Percentiles rank a stretch among this genome's conserved stretches.
Evolutionary conservation across 2,329 filamentous ascomycete species (phyloP).

Genomic region (Sporothrix euskadiensis): DNA sequence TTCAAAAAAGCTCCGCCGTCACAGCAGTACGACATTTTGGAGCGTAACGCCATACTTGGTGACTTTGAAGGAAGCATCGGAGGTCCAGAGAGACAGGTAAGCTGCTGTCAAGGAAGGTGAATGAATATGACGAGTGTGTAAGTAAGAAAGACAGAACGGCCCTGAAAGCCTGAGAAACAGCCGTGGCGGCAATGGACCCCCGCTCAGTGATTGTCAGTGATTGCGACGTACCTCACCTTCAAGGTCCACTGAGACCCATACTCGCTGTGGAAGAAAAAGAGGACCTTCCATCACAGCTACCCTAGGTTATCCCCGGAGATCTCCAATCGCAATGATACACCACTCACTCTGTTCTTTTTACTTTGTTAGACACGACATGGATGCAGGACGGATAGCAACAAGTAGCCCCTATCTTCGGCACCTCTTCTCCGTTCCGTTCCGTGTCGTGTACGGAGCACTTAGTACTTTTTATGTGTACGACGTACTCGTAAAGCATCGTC

Average conservation of each 20-base stretch:
- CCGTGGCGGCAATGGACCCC: background rate
- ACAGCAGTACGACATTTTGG: background rate
- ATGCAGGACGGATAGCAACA: background rate
- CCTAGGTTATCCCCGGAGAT: background rate
- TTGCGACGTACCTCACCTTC: background rate
- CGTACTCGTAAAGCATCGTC: background rate
- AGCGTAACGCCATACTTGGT: background rate
- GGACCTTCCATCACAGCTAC: background rate
- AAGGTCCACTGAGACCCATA: no score
- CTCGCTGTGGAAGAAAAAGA: background rate
- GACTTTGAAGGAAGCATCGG: background rate
- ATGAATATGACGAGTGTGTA: background rate
- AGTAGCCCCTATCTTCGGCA: background rate
- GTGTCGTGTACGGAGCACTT: background rate
- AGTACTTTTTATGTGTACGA: background rate
- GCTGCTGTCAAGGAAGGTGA: background rate
- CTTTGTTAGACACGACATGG: background rate
- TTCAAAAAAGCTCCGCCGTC: constrained; percentile 2
- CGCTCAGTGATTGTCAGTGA: background rate
- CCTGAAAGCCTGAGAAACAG: background rate
- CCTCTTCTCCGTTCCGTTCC: background rate
- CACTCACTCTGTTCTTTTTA: background rate
- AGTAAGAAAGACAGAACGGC: no score
- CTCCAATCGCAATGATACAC: constrained; percentile 4
- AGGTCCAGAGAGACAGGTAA: background rate